Base-by-base conservation (phyloP, 2,329 filamentous ascomycete species). In the Endocalyx cinctus region DNA sequence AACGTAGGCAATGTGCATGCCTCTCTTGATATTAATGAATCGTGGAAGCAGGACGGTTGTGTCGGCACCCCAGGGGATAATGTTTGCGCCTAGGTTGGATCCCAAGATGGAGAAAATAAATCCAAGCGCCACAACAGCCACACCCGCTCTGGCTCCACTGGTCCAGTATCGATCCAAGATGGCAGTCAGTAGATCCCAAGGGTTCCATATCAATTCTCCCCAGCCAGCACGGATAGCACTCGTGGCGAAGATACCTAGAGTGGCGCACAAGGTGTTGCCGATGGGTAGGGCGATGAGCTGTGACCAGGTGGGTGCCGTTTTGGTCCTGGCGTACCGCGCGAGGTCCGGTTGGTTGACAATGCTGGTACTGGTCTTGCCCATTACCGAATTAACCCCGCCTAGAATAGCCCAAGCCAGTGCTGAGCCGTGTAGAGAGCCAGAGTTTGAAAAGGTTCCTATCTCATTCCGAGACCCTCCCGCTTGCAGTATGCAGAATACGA, bases 51-150 rank as follows among this genome's bases (percentile, higher is more conserved):
- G 29, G 5, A 33, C 33, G 11, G 30, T 34, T 15, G 29, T 26
- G 14, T 39, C 33, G 10, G 32, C 35, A 13, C 35, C 38, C 25
- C 38, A 37, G n/a, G 35, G 31, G 33, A 41, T 34, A 15, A 35
- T 32, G 25, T 38, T 41, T 3, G 22, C 28, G 11, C 28, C 22
- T 5, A 35, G 16, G 28, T 35, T 35, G 12, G 17, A 22, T 8
- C 30, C 30, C n/a, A 29, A n/a, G 15, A 26, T 19, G 3, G 20
- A 33, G 25, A 26, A 31, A 22, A 35, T 27, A 22, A 37, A 33
- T 7, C 26, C 30, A 12, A 35, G 32, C 11, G 32, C 17, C 17
- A 29, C 30, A 15, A 37, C 30, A 10, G 27, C 26, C 12, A 33
- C 35, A 12, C 25, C 34, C n/a, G 30, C 35, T 6, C 36, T 18